Evolutionary conservation across 352 stramenopile species (phyloP), one percentile per base, ranked within the genome.

Genomic region (Pythium apleroticum): DNA sequence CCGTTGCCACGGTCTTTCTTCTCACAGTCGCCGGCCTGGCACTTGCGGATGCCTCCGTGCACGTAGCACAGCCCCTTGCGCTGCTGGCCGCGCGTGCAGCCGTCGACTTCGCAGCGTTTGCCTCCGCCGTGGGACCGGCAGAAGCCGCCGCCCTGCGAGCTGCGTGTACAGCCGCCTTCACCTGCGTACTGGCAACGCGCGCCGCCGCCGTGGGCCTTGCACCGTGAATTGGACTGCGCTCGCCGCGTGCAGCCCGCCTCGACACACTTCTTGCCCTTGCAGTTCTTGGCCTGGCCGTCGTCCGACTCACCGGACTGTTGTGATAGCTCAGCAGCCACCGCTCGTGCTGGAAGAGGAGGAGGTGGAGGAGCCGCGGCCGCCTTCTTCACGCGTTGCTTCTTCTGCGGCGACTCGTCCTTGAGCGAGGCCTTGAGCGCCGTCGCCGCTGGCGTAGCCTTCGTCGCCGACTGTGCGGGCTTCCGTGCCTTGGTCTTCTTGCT

Each of bases 1-100:
- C 81, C 81, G 48, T 93, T 93, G 60, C 86, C 88, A 39, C 86
- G 81, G 56, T 95, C 88, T 37, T 94, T 91, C 74, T 96, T 96
- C 73, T 94, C 84, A 60, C 88, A 96, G 9, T 70, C 59, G 22
- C 71, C 74, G 46, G 78, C 76, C 54, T 91, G 81, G 57, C 88
- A 96, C 65, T 88, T 88, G 63, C 86, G 86, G 64, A 94, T 92
- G 50, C 86, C 86, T 19, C 86, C 86, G 65, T 94, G 86, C 8
- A 91, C 78, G 73, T 93, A 94, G 77, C 86, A 94, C 19, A 81
- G 80, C 2, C 86, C 86, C 63, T 94, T 93, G 66, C 86, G 86
- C 58, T 95, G 83, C 63, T 91, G 83, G 6, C 86, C 86, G 25
- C 84, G 83, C 11, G 70, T 71, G 25, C 86, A 95, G 20, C 79